Evolutionary conservation across 106 monocot species (phyloP), one percentile per base, ranked within the genome.

Genomic region (Dioscorea dumetorum): DNA sequence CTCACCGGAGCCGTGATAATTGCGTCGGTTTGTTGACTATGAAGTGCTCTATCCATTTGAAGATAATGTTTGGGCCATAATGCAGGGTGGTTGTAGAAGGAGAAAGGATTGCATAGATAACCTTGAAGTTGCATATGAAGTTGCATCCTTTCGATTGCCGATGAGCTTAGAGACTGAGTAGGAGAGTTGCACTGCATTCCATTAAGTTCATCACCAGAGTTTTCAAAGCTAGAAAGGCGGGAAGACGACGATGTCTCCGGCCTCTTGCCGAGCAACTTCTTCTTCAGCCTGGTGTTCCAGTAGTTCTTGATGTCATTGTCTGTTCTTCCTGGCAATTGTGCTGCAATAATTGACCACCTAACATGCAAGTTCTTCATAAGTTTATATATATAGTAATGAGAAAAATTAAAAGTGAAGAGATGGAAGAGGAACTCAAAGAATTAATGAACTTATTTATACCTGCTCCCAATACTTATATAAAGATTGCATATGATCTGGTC

Each of bases 281-380:
- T 80, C 66, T 80, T 72, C 33, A 85, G 62, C 72, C 72, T 72
- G 4, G 77, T 85, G 74, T 81, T 81, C 78, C 67, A 74, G 81
- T 80, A 81, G 49, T 68, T 77, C 72, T 85, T 85, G 61, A 85
- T 81, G 60, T 85, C 85, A 18, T 85, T 85, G 35, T 85, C 85
- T 51, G 85, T 85, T 78, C 85, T 78, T 35, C 85, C 85, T 0
- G 81, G 85, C 74, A 85, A 65, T 51, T 85, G 85, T 4, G 81
- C 81, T 74, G 85, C 83, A 15, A 83, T 84, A 69, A 84, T 80
- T 20, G 84, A 84, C 84, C 84, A 84, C 68, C 84, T 84, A 63
- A 60, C 19, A 54, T 19, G 28, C 41, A 41, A 3, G 41, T 41
- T 41, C 41, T 41, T 41, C 3, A 41, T 6, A 41, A 8, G 41